Conservation (phyloP, 2,329 filamentous ascomycete species). For the Zasmidium angulare region DNA sequence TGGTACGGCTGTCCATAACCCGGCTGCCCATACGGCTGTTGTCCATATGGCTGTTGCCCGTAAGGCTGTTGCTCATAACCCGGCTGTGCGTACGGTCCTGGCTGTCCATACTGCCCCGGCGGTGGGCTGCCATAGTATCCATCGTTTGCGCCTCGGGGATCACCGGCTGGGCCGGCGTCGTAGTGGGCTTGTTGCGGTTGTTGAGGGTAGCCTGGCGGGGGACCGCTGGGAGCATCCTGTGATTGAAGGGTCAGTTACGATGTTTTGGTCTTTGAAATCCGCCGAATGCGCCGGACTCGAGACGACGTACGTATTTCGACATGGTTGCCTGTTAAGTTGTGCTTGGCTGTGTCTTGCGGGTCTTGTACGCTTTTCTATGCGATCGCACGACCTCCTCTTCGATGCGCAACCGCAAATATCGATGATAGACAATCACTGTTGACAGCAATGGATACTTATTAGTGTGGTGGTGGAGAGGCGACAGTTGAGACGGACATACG, state of each 20-base stretch:
- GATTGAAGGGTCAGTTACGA: background rate
- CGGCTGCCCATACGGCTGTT: slow-evolving; percentile 9
- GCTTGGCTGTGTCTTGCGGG: background rate
- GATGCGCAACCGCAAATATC: background rate
- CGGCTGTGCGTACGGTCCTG: slow-evolving; percentile 12
- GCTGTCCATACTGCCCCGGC: slow-evolving; percentile 20
- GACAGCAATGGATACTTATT: background rate
- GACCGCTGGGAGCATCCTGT: slow-evolving; percentile 21
- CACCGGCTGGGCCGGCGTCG: slow-evolving; percentile 17
- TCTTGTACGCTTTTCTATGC: background rate
- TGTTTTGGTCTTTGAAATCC: background rate
- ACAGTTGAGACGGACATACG: background rate
- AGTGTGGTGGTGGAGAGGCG: too few species aligned
- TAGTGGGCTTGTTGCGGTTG: slow-evolving; percentile 24
- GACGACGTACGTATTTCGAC: slow-evolving; percentile 5
- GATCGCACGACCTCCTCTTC: background rate
- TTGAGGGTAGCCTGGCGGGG: slow-evolving; percentile 27
- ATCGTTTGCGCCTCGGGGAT: slow-evolving; percentile 17
- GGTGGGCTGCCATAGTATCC: slow-evolving; percentile 22
- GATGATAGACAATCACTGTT: background rate
- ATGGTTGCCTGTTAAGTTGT: background rate
- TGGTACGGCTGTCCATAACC: slow-evolving; percentile 32
- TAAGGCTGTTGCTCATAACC: too few species aligned
- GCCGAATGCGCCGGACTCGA: background rate
- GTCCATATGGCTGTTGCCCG: slow-evolving; percentile 9